Conservation (phyloP, 345 rosid species). For the Chamaenerion angustifolium region DNA sequence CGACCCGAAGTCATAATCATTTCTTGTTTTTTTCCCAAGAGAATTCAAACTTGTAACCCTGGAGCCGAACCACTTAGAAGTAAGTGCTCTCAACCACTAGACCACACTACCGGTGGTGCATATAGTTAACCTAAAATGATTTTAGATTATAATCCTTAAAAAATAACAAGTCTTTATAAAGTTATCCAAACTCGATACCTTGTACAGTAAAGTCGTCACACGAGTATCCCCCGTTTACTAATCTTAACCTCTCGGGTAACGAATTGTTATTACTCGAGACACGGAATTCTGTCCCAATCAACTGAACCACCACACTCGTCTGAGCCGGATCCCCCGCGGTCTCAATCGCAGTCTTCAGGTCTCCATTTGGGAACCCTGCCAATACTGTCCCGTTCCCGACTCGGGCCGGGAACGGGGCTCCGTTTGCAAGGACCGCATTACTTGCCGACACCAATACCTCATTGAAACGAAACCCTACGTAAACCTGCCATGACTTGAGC, state of each 20-base stretch:
- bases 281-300: slow-evolving; percentile 34
- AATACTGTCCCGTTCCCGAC: slow-evolving; percentile 37
- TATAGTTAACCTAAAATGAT: too few species aligned
- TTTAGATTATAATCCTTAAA: too few species aligned
- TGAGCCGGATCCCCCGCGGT: slow-evolving; percentile 31
- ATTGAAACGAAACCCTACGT: slow-evolving; percentile 24
- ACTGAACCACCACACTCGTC: slow-evolving; percentile 15
- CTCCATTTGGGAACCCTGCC: slow-evolving; percentile 24
- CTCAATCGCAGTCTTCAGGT: slow-evolving; percentile 36
- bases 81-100: too few species aligned
- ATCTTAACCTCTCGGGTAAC: slow-evolving; percentile 25
- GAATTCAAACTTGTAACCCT: too few species aligned
- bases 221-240: slow-evolving; percentile 27
- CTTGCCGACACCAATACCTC: slow-evolving; percentile 28
- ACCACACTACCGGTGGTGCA: too few species aligned
- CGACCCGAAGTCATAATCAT: too few species aligned
- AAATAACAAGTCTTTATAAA: too few species aligned
- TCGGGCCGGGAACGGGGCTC: slow-evolving; percentile 22
- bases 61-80: too few species aligned
- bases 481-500: slow-evolving; percentile 37
- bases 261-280: slow-evolving; percentile 11
- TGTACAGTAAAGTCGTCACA: slow-evolving; percentile 17
- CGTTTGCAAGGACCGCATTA: slow-evolving; percentile 21
- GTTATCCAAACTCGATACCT: background rate
- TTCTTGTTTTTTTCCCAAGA: too few species aligned